These are phyloP conservation scores for Sungouiozyma intestinalis DNA, from an alignment of 805 yeast species.

Conservation along the genomic window DNA sequence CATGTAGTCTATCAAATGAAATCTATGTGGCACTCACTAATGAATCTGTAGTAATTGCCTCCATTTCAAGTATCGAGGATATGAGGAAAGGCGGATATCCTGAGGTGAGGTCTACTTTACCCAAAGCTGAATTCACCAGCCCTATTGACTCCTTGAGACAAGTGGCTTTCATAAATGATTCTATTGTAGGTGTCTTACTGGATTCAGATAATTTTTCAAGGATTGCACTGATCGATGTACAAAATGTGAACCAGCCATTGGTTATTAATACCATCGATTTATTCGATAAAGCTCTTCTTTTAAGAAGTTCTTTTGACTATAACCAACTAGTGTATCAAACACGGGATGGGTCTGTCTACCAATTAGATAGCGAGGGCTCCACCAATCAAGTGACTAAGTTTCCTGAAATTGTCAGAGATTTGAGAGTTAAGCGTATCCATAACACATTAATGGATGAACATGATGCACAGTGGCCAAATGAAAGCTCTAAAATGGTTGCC, in stretches of 20 bases:
- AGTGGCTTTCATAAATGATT: constrained; percentile 44
- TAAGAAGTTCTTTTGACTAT: constrained; percentile 47
- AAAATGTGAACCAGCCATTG: constrained; percentile 33
- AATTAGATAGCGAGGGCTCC: constrained; percentile 29
- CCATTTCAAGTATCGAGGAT: constrained; percentile 33
- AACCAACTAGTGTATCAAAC: constrained; percentile 45
- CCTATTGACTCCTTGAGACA: constrained; percentile 48
- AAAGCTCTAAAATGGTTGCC: constrained; percentile 30
- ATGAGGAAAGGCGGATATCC: constrained; percentile 43
- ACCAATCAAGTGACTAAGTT: constrained; percentile 37
- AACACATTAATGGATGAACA: constrained; percentile 12
- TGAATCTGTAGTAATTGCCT: constrained; percentile 36
- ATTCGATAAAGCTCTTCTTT: constrained; percentile 41
- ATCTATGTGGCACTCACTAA: constrained; percentile 48
- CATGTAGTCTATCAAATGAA: constrained; percentile 52
- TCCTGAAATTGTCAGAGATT: constrained; percentile 61
- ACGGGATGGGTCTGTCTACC: constrained; percentile 49
- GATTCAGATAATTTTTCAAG: constrained; percentile 45
- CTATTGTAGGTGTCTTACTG: constrained; percentile 44
- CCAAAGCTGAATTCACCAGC: constrained; percentile 29
- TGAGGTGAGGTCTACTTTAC: constrained; percentile 26
- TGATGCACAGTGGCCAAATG: constrained; percentile 22
- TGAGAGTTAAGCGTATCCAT: constrained; percentile 35
- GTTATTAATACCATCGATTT: constrained; percentile 35
- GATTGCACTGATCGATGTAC: constrained; percentile 40